These are phyloP conservation scores for Tilletia indica DNA, from an alignment of 1,284 basidiomycete species.

Conservation along the genomic window DNA sequence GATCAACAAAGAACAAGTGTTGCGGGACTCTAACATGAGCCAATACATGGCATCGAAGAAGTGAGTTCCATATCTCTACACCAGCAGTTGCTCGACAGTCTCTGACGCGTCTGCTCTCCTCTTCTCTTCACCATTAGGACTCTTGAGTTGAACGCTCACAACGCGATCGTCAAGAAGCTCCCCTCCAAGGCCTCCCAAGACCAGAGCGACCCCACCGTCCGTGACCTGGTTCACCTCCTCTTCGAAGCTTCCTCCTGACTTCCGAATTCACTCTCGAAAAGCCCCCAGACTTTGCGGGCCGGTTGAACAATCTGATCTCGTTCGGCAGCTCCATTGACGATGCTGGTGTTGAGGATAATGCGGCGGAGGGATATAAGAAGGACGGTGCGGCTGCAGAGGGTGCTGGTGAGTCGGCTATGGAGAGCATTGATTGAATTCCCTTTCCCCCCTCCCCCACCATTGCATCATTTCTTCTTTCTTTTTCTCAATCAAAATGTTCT, in stretches of 20 bases:
- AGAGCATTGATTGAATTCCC: constrained; percentile 56
- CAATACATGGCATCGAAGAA: constrained; percentile 94
- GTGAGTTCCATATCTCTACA: no score
- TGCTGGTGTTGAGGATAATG: constrained; percentile 30
- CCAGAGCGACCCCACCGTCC: constrained; percentile 91
- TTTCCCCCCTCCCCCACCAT: no score
- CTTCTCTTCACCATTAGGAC: no score
- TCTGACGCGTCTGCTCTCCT: no score
- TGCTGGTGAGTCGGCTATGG: constrained; percentile 53
- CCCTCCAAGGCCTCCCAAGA: constrained; percentile 91
- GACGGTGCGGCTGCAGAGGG: constrained; percentile 38
- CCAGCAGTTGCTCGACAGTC: no score
- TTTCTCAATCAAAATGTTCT: no score
- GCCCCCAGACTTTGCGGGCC: constrained; percentile 89
- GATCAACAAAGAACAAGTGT: constrained; percentile 99
- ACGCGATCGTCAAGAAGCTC: constrained; percentile 94
- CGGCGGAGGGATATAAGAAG: constrained; percentile 27
- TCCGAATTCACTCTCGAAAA: constrained; percentile 83
- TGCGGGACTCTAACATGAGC: constrained; percentile 97
- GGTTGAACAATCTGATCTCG: constrained; percentile 95
- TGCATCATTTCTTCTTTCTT: no score
- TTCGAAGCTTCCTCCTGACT: constrained; percentile 89
- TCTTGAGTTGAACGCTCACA: constrained; percentile 90
- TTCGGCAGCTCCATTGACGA: constrained; percentile 63
- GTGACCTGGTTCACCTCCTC: constrained; percentile 88